Evolutionary conservation across 306 rosid species (phyloP).

Genomic region (Fragaria iinumae): DNA sequence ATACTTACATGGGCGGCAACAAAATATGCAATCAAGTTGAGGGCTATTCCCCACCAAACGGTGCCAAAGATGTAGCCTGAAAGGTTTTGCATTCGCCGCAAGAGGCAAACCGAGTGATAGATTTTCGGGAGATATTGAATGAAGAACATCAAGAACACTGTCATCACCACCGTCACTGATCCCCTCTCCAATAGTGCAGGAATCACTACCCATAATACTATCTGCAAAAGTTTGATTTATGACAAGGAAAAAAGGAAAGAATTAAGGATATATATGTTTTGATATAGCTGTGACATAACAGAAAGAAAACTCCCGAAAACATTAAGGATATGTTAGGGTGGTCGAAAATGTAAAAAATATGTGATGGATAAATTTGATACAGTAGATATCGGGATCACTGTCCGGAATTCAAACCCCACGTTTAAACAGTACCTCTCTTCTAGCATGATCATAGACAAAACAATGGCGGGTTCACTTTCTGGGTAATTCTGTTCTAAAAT

Average conservation of each 20-base stretch:
- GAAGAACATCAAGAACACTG: constrained; percentile 68
- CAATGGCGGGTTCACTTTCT: background rate
- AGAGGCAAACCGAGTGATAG: constrained; percentile 66
- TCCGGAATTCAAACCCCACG: background rate
- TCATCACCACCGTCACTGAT: constrained; percentile 59
- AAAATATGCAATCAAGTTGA: constrained; percentile 84
- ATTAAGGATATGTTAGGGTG: background rate
- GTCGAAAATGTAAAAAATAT: background rate
- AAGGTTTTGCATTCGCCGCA: constrained; percentile 83
- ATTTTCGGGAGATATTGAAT: constrained; percentile 90
- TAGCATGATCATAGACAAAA: background rate
- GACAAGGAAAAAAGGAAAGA: background rate
- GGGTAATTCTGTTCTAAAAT: background rate
- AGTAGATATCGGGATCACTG: background rate
- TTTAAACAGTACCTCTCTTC: background rate
- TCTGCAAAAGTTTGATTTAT: constrained; percentile 32
- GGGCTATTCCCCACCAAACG: constrained; percentile 98
- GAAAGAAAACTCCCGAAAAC: too few relatives aligned
- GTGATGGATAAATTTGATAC: background rate
- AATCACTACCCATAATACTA: constrained; percentile 71
- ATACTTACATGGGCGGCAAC: constrained; percentile 93
- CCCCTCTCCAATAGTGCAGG: constrained; percentile 69
- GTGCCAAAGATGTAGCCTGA: constrained; percentile 86
- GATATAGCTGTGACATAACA: too few relatives aligned
- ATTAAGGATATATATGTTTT: too few relatives aligned